Percentiles rank a stretch among this genome's conserved stretches.
Evolutionary conservation across 2,329 filamentous ascomycete genomes (phyloP).

Genomic region (Cordyceps pruinosa): DNA sequence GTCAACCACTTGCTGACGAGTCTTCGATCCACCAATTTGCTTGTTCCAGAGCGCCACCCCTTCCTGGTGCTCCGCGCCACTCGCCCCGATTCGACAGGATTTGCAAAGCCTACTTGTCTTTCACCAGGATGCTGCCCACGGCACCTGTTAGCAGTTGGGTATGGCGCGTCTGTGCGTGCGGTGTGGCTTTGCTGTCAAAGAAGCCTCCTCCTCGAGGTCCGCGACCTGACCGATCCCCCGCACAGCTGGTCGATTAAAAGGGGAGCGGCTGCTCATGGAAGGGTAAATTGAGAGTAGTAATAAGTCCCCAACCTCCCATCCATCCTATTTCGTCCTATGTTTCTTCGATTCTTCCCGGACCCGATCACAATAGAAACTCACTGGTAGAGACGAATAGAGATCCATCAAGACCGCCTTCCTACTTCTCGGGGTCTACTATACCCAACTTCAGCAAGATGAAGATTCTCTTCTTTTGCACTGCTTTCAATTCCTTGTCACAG

Average conservation of each 20-base stretch:
- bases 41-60: not conserved
- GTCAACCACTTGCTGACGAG: not conserved
- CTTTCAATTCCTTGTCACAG: conserved; percentile 38
- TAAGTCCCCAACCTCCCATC: not conserved
- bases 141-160: no score
- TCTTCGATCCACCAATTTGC: not conserved
- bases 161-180: conserved; percentile 5
- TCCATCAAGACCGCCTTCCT: not conserved
- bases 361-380: not conserved
- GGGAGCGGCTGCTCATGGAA: no score
- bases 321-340: not conserved
- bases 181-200: not conserved
- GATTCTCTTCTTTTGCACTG: conserved; percentile 38
- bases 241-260: not conserved
- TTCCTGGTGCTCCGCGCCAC: not conserved
- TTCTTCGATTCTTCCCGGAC: not conserved
- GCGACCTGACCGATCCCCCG: not conserved
- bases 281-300: no score
- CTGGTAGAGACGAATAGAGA: not conserved
- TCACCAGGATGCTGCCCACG: not conserved
- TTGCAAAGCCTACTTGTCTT: not conserved
- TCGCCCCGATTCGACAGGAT: not conserved
- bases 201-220: not conserved
- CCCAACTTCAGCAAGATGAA: conserved; percentile 23
- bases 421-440: not conserved